Evolutionary conservation across 331 rosid genomes (phyloP).

Genomic region (Acacia pycnantha): DNA sequence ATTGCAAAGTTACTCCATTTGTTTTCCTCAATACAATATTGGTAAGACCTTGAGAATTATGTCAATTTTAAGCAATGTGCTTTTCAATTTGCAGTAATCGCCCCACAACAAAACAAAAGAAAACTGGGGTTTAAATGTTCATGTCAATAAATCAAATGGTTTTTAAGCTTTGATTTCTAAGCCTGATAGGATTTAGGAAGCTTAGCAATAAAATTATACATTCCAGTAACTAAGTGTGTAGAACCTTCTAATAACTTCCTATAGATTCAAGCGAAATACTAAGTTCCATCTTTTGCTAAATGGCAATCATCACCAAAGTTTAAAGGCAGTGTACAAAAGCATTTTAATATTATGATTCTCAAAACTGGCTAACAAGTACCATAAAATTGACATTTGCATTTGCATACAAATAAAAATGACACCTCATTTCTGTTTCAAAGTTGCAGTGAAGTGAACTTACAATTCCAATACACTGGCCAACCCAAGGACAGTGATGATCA

Average conservation of each 20-base stretch:
- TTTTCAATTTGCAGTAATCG: not conserved
- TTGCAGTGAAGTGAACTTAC: constrained; percentile 50
- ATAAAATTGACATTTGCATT: not conserved
- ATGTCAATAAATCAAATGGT: not conserved
- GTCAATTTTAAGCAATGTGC: not conserved
- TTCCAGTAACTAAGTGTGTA: not conserved
- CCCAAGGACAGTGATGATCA: constrained; percentile 99
- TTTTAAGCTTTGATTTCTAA: not conserved
- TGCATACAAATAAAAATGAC: not conserved
- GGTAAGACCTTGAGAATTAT: not conserved
- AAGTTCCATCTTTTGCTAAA: not conserved
- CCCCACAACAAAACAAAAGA: not conserved
- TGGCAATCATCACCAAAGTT: constrained; percentile 4
- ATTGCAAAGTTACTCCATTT: too few species aligned
- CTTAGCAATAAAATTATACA: constrained; percentile 3
- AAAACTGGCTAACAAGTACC: constrained; percentile 22
- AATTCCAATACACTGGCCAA: constrained; percentile 94
- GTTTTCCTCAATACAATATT: too few species aligned
- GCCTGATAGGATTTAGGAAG: not conserved
- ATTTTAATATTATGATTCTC: constrained; percentile 5
- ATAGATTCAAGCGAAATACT: not conserved
- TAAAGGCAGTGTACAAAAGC: not conserved
- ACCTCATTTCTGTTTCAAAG: constrained; percentile 13
- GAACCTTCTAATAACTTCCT: not conserved
- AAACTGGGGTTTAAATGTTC: not conserved